A percentile compares a stretch with the other conserved stretches of the same genome.
phyloP scores from a whole-genome alignment of 1,284 basidiomycete genomes.

The Heterobasidion occidentale region DNA sequence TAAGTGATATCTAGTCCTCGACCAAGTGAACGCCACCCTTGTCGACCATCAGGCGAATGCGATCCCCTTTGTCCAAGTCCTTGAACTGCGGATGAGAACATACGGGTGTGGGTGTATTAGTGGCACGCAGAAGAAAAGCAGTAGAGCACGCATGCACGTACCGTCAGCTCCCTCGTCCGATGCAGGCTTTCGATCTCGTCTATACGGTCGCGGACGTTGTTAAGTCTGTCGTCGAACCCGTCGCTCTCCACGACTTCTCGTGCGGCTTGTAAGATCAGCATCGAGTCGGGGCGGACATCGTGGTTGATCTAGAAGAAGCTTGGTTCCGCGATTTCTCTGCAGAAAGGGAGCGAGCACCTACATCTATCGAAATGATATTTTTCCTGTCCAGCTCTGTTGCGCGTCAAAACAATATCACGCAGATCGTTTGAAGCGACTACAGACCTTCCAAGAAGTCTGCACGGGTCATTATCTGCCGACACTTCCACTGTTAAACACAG shows the following conservation, averaged over 20 bases:
- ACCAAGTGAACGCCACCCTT: conserved; percentile 38
- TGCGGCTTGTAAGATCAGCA: conserved; percentile 65
- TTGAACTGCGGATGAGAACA: conserved; percentile 42
- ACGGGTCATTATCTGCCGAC: conserved; percentile 75
- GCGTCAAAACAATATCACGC: neutral
- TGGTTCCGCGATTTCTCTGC: neutral
- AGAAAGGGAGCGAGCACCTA: conserved; percentile 24
- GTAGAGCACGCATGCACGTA: conserved; percentile 23
- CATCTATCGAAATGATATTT: conserved; percentile 76
- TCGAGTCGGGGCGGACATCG: conserved; percentile 73
- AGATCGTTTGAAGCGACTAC: neutral
- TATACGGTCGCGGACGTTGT: conserved; percentile 63
- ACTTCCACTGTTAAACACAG: conserved; percentile 37
- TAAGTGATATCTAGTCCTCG: neutral
- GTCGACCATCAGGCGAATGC: conserved; percentile 50
- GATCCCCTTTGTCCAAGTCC: conserved; percentile 51
- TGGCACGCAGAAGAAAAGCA: neutral
- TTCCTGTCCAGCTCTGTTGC: conserved; percentile 47
- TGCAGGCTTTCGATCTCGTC: conserved; percentile 71
- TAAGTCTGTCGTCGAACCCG: conserved; percentile 66
- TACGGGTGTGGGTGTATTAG: neutral
- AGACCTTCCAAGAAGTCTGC: conserved; percentile 72
- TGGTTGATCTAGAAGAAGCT: conserved; percentile 48
- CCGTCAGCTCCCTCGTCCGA: conserved; percentile 63
- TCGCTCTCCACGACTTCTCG: conserved; percentile 61